Percentiles rank a stretch among this genome's conserved stretches.
Evolutionary conservation across 192 early-diverging fungal genomes (phyloP).

Genomic region (Linnemannia exigua): DNA sequence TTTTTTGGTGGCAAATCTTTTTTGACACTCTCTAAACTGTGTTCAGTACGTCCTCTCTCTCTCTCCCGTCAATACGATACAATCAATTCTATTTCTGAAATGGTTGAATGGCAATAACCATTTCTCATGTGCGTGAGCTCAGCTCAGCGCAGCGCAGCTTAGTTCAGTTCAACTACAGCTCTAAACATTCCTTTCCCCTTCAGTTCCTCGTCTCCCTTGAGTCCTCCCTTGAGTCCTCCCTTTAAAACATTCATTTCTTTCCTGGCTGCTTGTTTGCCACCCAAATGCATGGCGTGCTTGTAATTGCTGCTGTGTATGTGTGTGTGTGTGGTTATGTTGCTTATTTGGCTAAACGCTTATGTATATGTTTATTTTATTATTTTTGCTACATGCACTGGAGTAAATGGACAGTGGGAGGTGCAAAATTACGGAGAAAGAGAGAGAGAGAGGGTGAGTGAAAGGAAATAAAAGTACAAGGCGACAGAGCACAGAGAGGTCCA

Average conservation of each 20-base stretch:
- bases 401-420: neutral
- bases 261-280: neutral
- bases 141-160: no score
- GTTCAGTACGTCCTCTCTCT: neutral
- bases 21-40: no score
- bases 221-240: no score
- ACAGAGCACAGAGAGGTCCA: neutral
- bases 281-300: neutral
- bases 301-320: neutral
- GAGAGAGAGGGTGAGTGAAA: neutral
- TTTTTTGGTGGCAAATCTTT: neutral
- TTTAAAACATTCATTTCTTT: neutral
- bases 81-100: no score
- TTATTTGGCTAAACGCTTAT: neutral
- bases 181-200: no score
- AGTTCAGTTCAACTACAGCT: no score
- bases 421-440: constrained; percentile 5
- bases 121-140: no score
- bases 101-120: no score
- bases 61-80: no score
- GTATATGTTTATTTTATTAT: neutral
- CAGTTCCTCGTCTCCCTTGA: neutral
- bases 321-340: neutral
- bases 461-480: neutral
- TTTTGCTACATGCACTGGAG: no score